Evolutionary conservation across 768 basidiomycete genomes (phyloP), one percentile per base, ranked within the genome.

Genomic region (Rhodotorula taiwanensis): DNA sequence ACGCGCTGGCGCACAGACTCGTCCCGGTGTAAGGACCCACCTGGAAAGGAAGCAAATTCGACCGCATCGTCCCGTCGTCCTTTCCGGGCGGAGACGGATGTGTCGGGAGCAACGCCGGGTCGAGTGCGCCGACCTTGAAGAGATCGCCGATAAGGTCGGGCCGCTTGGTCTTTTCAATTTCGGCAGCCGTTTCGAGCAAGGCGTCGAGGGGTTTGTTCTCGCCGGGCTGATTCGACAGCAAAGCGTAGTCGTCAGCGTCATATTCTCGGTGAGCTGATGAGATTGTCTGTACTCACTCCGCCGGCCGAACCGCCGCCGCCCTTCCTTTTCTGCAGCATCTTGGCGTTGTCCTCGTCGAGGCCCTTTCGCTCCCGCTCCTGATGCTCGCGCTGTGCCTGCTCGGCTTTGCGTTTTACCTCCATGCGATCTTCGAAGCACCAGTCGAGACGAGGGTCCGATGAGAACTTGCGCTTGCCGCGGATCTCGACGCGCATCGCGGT

Each of bases 1-100:
- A n/a, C n/a, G n/a, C n/a, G n/a, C n/a, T n/a, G n/a, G n/a, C n/a
- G 59, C 42, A 23, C 34, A 8, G 20, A 5, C 33, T 8, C 23
- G 34, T 43, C 43, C 4, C 23, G 60, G 16, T 20, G 23, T 3
- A 58, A 25, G 23, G 75, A 48, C 67, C 33, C 44, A 86, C 89
- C 80, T 94, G 91, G 71, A 93, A 92, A 64, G 83, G 86, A 31
- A 94, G 73, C 50, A 94, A 76, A 72, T 93, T 81, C 23, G 88
- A 85, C 25, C 79, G 78, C 55, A 94, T 73, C 28, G 86, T 78
- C 3, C 86, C 88, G 50, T 76, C 85, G 30, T 77, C 79, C 28
- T 82, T 79, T 4, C 89, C 81, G 1, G 91, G 89, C 0, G 90
- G 88, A 66, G 79, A 79, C 16, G 84, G 82, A 71, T 89, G 83